Base-by-base conservation (phyloP, 2,329 filamentous ascomycete genomes). In the Endothia cerciana region DNA sequence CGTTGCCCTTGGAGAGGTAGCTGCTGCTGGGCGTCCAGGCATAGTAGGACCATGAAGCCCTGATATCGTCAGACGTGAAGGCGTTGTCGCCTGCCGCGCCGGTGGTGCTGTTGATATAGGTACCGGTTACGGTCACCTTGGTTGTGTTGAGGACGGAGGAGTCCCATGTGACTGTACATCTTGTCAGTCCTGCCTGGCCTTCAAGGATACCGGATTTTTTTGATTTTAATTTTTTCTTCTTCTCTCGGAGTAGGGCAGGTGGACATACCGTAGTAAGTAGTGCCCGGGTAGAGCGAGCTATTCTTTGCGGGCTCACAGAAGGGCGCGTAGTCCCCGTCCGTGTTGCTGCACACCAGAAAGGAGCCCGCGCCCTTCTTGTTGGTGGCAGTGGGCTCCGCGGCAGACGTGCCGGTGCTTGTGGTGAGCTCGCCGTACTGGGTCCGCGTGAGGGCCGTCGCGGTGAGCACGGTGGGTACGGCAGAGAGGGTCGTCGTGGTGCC, bases 91-190 rank as follows among this genome's bases (percentile, higher is more conserved):
- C 69, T 38, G 71, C 17, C 7, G 60, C 66, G 67, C 72, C 73
- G 1, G 69, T 70, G 63, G 76, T 76, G 68, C 76, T 74, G 72
- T 83, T 79, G 68, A 81, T 74, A 69, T 80, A 79, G 71, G 74
- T 74, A 70, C 76, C 78, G 4, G 74, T 69, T 60, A 79, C 60
- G 10, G 74, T 71, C 63, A 82, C 72, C 70, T 80, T 78, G 64
- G 77, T 75, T 58, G 76, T 72, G 71, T 77, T 77, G 77, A 85
- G 86, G 74, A 78, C 83, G 60, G 79, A 75, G 30, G 84, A 77
- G 69, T 88, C 84, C 85, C 85, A 87, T 36, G 83, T 86, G 63
- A 87, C 85, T 87, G 57, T 15, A 30, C n/a, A 8, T 3, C 13
- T n/a, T 22, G 19, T 38, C 19, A 40, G 38, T 67, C 65, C 22